Base-by-base conservation (phyloP, 192 early-diverging fungal genomes). In the Mortierella claussenii region DNA sequence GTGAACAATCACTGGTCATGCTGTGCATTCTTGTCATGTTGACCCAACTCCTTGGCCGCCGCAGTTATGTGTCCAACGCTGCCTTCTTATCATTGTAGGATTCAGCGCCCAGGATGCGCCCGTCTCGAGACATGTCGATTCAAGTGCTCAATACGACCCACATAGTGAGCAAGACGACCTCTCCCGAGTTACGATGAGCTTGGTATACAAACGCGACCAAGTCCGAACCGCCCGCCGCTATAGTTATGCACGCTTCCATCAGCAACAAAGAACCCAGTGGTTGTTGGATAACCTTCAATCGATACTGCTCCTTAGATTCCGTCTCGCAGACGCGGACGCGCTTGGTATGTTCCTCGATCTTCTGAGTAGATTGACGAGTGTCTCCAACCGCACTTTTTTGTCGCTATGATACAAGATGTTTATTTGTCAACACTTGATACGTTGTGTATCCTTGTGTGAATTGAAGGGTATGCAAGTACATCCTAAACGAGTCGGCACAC, bases 1-100 rank as follows among this genome's bases (percentile, higher is more conserved):
- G 92, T 88, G 89, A 97, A 94, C 40, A 93, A 87, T 79, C 95
- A 95, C 70, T 83, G 70, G 64, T 98, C 97, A 83, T 96, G 96
- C 34, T 81, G 68, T 26, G 95, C 91, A 69, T 53, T 54, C 32
- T 32, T 34, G 33, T 60, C 40, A 10, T 8, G 32, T 32, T 42
- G 30, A 4, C 43, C 56, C 23, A 12, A 46, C 36, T 42, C 80
- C 74, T 55, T 45, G 24, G 86, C 84, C 45, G 71, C 56, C 1
- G 28, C 52, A 82, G 83, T 54, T 84, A 60, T 66, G 65, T 42
- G 31, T 89, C 61, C n/a, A 91, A 50, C 53, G 65, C 71, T 24
- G 69, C 68, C 59, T 82, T 84, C 47, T 83, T 70, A 8, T 66
- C 83, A 30, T 49, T 49, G n/a, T n/a, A n/a, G n/a, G n/a, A n/a